Evolutionary conservation across 2,329 filamentous ascomycete species (phyloP).

Genomic region (Penicillium verrucosum): DNA sequence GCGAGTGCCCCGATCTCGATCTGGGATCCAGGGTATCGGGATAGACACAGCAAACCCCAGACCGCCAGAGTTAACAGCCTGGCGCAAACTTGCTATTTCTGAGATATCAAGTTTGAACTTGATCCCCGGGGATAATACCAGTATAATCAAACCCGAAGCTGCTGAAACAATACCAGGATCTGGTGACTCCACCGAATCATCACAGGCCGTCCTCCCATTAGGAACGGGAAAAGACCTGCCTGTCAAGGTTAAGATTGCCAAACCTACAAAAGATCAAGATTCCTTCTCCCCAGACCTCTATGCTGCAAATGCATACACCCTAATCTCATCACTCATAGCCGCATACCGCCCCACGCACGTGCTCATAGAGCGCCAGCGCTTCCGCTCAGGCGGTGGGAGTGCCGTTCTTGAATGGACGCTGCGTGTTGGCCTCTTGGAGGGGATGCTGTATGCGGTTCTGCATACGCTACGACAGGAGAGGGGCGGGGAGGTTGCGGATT

Average conservation of each 20-base stretch:
- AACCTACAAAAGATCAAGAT: slow-evolving; percentile 10
- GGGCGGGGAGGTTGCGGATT: slow-evolving; percentile 21
- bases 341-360: slow-evolving; percentile 62
- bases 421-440: slow-evolving; percentile 76
- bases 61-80: slow-evolving; percentile 34
- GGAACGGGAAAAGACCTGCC: neutral
- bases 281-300: slow-evolving; percentile 54
- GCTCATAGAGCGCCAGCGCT: slow-evolving; percentile 66
- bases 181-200: neutral
- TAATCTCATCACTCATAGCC: slow-evolving; percentile 51
- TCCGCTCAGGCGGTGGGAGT: slow-evolving; percentile 60
- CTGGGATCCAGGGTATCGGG: neutral
- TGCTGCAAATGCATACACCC: slow-evolving; percentile 53
- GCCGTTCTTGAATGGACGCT: slow-evolving; percentile 79
- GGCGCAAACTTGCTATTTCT: slow-evolving; percentile 41
- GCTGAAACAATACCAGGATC: neutral
- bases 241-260: neutral
- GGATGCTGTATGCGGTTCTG: slow-evolving; percentile 72
- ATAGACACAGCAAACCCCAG: neutral
- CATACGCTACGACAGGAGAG: slow-evolving; percentile 52
- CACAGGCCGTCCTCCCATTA: neutral
- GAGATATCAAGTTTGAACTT: slow-evolving; percentile 17
- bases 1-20: slow-evolving; percentile 29
- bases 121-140: neutral
- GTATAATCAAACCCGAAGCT: neutral